phyloP scores from a whole-genome alignment of 1,284 basidiomycete genomes.

The Tranzscheliella williamsii region DNA sequence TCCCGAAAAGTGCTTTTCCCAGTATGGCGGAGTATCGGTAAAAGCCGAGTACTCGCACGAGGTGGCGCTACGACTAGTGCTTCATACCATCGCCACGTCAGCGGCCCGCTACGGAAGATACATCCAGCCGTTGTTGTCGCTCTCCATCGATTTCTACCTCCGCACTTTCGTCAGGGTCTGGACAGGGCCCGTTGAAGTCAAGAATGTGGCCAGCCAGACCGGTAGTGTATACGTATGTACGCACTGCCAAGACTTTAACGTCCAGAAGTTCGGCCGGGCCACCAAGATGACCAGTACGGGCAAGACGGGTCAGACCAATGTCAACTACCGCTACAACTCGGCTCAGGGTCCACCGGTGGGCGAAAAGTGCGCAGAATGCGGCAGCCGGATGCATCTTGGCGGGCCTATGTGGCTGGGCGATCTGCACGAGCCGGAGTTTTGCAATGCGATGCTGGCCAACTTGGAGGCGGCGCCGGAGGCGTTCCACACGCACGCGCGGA shows the following conservation, averaged over 20 bases:
- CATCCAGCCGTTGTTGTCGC: constrained; percentile 84
- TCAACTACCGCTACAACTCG: constrained; percentile 68
- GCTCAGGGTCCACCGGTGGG: constrained; percentile 70
- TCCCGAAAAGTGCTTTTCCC: constrained; percentile 71
- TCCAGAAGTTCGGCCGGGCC: constrained; percentile 47
- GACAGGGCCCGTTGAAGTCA: constrained; percentile 80
- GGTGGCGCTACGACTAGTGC: constrained; percentile 70
- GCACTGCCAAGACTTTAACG: constrained; percentile 47
- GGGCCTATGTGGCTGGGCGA: constrained; percentile 96
- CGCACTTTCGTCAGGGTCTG: constrained; percentile 84
- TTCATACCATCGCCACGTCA: constrained; percentile 80
- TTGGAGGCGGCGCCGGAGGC: constrained; percentile 65
- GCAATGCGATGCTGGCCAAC: constrained; percentile 74
- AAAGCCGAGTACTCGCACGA: constrained; percentile 88
- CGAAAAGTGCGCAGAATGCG: constrained; percentile 79
- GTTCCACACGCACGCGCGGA: constrained; percentile 80
- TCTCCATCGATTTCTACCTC: constrained; percentile 98
- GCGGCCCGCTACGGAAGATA: constrained; percentile 89
- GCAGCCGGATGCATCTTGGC: constrained; percentile 66
- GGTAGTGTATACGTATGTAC: constrained; percentile 54
- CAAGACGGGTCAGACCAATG: constrained; percentile 38
- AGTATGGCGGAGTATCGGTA: constrained; percentile 87
- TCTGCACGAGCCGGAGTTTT: constrained; percentile 78
- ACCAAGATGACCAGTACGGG: constrained; percentile 21
- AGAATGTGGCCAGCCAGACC: constrained; percentile 67